phyloP scores from a whole-genome alignment of 441 rosid species.

The Theobroma grandiflorum region DNA sequence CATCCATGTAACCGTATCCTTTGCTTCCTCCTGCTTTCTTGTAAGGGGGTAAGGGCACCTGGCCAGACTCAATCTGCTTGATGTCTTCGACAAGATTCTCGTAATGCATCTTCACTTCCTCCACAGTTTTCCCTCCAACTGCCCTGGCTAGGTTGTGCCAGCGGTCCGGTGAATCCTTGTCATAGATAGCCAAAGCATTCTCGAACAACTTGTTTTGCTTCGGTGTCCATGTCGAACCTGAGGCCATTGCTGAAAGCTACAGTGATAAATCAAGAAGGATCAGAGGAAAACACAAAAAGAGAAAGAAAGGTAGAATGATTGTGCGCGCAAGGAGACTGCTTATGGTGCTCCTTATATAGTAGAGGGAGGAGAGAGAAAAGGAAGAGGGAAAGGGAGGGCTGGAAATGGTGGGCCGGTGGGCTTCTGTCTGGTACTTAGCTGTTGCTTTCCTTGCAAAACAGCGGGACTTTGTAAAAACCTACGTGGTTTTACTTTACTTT shows the following conservation, averaged over 20 bases:
- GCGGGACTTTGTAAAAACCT: constrained; percentile 14
- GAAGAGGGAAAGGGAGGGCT: background rate
- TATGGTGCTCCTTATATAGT: constrained; percentile 19
- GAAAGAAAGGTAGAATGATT: background rate
- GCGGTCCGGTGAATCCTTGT: constrained; percentile 65
- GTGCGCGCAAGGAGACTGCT: background rate
- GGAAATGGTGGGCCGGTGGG: constrained; percentile 16
- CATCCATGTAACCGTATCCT: constrained; percentile 38
- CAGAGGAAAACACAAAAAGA: background rate
- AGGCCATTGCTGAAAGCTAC: constrained; percentile 37
- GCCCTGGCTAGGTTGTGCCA: constrained; percentile 69
- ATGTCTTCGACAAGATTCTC: constrained; percentile 63
- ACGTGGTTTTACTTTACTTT: constrained; percentile 14
- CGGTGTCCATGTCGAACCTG: constrained; percentile 59
- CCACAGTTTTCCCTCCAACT: constrained; percentile 69
- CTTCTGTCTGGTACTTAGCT: background rate
- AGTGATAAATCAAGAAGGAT: background rate
- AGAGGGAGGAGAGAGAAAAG: background rate
- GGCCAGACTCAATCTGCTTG: constrained; percentile 60
- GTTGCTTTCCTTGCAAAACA: constrained; percentile 25
- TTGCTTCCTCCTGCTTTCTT: constrained; percentile 32
- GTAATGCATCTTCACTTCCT: constrained; percentile 70
- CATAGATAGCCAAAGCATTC: constrained; percentile 61
- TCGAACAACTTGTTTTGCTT: constrained; percentile 74
- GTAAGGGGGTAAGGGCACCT: constrained; percentile 64